Conservation (phyloP, 1,284 basidiomycete genomes). For the Apiotrichum montevideense region DNA sequence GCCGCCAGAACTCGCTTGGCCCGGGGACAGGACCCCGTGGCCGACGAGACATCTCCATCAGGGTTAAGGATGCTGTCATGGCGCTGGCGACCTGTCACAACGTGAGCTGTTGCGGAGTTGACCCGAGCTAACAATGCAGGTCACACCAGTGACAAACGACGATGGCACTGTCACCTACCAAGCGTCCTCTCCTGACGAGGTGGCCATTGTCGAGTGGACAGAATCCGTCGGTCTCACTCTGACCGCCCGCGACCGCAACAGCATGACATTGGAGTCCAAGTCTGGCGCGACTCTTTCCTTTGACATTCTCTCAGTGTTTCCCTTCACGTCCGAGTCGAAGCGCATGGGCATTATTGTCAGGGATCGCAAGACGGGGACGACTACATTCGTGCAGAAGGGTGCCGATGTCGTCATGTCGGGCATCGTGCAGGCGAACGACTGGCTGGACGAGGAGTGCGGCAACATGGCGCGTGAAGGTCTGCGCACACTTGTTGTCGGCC, state of each 20-base stretch:
- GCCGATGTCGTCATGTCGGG: conserved; percentile 94
- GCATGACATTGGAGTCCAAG: conserved; percentile 70
- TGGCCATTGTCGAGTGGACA: conserved; percentile 98
- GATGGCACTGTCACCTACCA: conserved; percentile 93
- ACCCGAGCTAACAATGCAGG: conserved; percentile 51
- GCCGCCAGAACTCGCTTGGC: conserved; percentile 33
- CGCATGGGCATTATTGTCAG: conserved; percentile 97
- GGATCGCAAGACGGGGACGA: conserved; percentile 66
- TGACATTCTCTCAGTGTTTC: conserved; percentile 90
- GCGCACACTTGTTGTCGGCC: conserved; percentile 85
- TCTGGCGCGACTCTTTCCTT: conserved; percentile 60
- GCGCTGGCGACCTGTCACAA: conserved; percentile 96
- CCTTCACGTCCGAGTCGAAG: conserved; percentile 97
- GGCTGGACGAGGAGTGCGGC: conserved; percentile 96
- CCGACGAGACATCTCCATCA: conserved; percentile 86
- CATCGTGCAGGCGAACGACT: conserved; percentile 94
- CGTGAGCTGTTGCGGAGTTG: conserved; percentile 51
- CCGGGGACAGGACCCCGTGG: conserved; percentile 59
- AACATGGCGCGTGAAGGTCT: conserved; percentile 98
- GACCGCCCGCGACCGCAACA: conserved; percentile 77
- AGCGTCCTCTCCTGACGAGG: conserved; percentile 97
- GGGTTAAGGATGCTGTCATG: conserved; percentile 89
- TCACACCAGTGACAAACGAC: conserved; percentile 90
- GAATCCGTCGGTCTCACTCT: conserved; percentile 88
- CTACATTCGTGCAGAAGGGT: conserved; percentile 91